Evolutionary conservation across 805 yeast genomes (phyloP).

Genomic region (Schwanniomyces sp.): DNA sequence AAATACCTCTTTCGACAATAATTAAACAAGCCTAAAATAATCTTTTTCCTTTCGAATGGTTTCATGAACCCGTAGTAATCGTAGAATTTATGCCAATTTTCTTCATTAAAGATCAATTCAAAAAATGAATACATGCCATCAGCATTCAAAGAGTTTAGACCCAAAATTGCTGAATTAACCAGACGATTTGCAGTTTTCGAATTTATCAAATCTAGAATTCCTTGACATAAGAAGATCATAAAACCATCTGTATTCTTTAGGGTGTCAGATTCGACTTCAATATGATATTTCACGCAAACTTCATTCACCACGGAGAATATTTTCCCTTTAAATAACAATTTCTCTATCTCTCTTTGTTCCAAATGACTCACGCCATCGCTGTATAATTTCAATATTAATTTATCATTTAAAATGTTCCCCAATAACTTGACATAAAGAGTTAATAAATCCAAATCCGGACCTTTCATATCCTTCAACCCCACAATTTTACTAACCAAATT

Average conservation of each 20-base stretch:
- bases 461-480: conserved; percentile 1
- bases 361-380: not conserved
- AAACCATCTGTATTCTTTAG: not conserved
- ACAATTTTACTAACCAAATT: conserved; percentile 21
- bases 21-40: conserved; percentile 15
- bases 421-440: conserved; percentile 2
- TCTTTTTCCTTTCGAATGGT: conserved; percentile 23
- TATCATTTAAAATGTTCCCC: conserved; percentile 6
- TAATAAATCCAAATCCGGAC: not conserved
- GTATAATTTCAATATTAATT: not conserved
- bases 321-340: conserved; percentile 35
- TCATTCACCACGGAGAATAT: conserved; percentile 25
- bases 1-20: conserved; percentile 6
- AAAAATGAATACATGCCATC: conserved; percentile 15
- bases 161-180: conserved; percentile 16
- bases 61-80: conserved; percentile 18
- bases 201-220: conserved; percentile 4
- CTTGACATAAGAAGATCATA: not conserved
- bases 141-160: conserved; percentile 22
- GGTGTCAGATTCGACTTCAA: conserved; percentile 3
- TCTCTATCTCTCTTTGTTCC: conserved; percentile 33
- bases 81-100: conserved; percentile 17
- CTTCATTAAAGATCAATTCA: conserved; percentile 19
- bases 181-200: not conserved
- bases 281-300: conserved; percentile 5